phyloP scores from a whole-genome alignment of 176 grass and related monocot genomes.

The Eragrostis curvula region DNA sequence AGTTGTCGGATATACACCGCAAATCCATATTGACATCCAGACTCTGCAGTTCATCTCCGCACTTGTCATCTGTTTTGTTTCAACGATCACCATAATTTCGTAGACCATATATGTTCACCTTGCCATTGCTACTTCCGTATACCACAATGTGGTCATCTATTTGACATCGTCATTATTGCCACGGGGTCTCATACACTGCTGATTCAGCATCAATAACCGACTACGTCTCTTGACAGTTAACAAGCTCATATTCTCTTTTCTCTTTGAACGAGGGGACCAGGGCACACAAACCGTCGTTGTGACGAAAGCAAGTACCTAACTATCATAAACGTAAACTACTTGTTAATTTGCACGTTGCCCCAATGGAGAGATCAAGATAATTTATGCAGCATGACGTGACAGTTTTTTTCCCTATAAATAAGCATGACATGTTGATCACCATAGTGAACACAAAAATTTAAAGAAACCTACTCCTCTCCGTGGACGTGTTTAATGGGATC shows the following conservation, averaged over 20 bases:
- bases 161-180: background rate
- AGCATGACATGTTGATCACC: conserved; percentile 6
- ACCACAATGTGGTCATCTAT: background rate
- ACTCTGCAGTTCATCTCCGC: no score
- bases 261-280: conserved; percentile 17
- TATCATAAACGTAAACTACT: background rate
- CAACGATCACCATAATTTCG: no score
- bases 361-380: conserved; percentile 29
- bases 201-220: background rate
- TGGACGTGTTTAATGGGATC: background rate
- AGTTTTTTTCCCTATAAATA: background rate
- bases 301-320: background rate
- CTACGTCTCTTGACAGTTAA: background rate
- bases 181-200: background rate
- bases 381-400: background rate
- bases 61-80: no score
- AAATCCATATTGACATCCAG: no score
- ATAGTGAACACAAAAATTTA: background rate
- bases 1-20: no score
- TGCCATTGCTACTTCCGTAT: background rate
- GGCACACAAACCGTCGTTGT: background rate
- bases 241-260: background rate
- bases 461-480: background rate
- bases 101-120: no score
- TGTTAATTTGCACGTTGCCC: conserved; percentile 12